Base-by-base conservation (phyloP, 345 rosid genomes). In the Hirschfeldia incana region DNA sequence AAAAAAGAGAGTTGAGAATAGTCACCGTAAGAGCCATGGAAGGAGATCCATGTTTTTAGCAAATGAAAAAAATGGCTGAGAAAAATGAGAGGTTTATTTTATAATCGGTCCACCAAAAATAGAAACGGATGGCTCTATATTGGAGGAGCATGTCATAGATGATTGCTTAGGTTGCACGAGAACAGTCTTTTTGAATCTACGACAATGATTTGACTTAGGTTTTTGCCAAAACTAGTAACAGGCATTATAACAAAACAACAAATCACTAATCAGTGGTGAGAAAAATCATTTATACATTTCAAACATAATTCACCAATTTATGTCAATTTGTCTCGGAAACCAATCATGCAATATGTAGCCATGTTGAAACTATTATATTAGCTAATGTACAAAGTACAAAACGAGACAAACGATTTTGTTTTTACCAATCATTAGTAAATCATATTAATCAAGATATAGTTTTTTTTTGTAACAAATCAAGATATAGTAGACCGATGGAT, bases 41-140 rank as follows among this genome's bases (percentile, higher is more conserved):
- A 83, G 83, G 85, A 81, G 75, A 80, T 82, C 87, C 91, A 76
- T 72, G 5, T 49, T 77, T 87, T 49, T 79, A 76, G 83, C 83
- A 44, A 76, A 71, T 66, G 11, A 7, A 73, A 78, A 81, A 78
- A 21, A 81, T 73, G 89, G 88, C 68, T 75, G 83, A 86, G 81
- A 85, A 84, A 76, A 80, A 75, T 73, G 30, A 57, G 61, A 79
- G 87, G 86, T 57, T 42, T 42, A 10, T 42, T 58, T 32, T 9
- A 30, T 29, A 39, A 37, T 29, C 16, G 33, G 6, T 58, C 46
- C 32, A 72, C 33, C 59, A 5, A 70, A 75, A 65, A 80, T 75
- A 80, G 64, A 36, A 80, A 53, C 69, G 7, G n/a, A 67, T 70
- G 82, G 82, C 32, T 27, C 83, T 83, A 80, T 49, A 80, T 76